phyloP scores from a whole-genome alignment of 805 yeast genomes.

The Candida palmyrensis region DNA sequence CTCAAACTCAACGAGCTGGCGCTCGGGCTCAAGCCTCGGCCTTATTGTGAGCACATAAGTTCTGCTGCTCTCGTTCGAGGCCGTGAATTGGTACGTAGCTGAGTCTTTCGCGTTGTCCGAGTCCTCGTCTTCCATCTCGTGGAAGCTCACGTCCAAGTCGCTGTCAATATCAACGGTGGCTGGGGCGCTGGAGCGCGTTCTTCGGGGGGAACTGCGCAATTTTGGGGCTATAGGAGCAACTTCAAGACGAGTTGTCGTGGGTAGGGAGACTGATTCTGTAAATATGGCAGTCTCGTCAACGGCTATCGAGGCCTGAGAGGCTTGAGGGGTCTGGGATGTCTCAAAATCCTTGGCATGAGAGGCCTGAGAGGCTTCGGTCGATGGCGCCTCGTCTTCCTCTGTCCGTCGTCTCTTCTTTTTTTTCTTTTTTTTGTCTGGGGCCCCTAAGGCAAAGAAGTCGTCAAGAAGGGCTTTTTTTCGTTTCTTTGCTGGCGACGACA shows the following conservation, averaged over 20 bases:
- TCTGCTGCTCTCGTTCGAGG: constrained; percentile 3
- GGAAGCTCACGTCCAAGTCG: neutral
- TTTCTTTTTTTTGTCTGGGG: constrained; percentile 9
- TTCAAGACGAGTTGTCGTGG: neutral
- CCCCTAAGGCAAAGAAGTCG: constrained; percentile 25
- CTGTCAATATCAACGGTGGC: neutral
- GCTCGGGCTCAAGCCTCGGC: neutral
- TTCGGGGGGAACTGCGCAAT: neutral
- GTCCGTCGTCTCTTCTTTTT: constrained; percentile 8
- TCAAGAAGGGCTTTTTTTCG: constrained; percentile 11
- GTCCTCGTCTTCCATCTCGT: constrained; percentile 5
- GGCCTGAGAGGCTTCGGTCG: neutral
- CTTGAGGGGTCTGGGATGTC: neutral
- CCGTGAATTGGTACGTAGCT: constrained; percentile 7
- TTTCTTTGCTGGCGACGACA: constrained; percentile 3
- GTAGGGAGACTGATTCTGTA: neutral
- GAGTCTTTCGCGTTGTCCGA: neutral
- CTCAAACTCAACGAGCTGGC: neutral
- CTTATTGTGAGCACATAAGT: neutral
- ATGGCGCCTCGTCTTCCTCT: neutral
- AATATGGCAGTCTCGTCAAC: neutral
- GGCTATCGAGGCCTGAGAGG: too few species aligned
- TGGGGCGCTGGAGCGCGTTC: neutral
- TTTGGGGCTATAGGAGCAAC: too few species aligned
- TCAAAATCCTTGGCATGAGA: neutral